Base-by-base conservation (phyloP, 2,329 filamentous ascomycete species). In the Cladosporium sp. region DNA sequence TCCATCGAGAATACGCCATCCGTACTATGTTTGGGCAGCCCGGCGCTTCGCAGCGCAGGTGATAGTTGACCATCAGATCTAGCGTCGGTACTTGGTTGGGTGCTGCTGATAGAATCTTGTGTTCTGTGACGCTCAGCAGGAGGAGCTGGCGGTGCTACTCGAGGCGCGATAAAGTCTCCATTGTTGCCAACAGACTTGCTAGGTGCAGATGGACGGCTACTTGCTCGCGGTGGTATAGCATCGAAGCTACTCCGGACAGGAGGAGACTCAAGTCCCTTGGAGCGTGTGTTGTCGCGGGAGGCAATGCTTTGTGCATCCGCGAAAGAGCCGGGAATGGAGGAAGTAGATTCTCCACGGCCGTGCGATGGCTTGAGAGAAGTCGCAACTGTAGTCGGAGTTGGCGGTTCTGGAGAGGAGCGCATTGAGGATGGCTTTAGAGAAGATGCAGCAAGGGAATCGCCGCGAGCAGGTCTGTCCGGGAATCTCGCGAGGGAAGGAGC, bases 1-100 rank as follows among this genome's bases (percentile, higher is more conserved):
- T 97, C 93, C 87, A 96, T 86, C 60, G 89, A 94, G 69, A 97
- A 94, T 64, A 96, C 92, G 57, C 87, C 90, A 55, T 90, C 90
- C 43, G 84, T 82, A 73, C 88, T 96, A 61, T 84, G 77, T 38
- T 77, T 76, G 12, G 78, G 78, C 51, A 77, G 64, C 51, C 67
- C 67, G 56, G 69, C 65, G 55, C 68, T 71, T 28, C 62, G 67
- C 55, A 69, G 54, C 17, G 64, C 65, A 20, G 67, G 66, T 8
- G 69, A 71, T 11, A 66, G 61, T 39, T 66, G 70, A 11, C 58
- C 64, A 43, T 70, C 70, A 51, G 66, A 63, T 63, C 63, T 59
- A 38, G 59, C 51, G 17, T 67, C 70, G 60, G 70, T 75, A 62
- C 73, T 80, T 43, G 75, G 75, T 40, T 74, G 65, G 22, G 75